These are phyloP conservation scores for Globisporangium spiculum DNA, from an alignment of 352 stramenopile genomes.

Conservation along the genomic window DNA sequence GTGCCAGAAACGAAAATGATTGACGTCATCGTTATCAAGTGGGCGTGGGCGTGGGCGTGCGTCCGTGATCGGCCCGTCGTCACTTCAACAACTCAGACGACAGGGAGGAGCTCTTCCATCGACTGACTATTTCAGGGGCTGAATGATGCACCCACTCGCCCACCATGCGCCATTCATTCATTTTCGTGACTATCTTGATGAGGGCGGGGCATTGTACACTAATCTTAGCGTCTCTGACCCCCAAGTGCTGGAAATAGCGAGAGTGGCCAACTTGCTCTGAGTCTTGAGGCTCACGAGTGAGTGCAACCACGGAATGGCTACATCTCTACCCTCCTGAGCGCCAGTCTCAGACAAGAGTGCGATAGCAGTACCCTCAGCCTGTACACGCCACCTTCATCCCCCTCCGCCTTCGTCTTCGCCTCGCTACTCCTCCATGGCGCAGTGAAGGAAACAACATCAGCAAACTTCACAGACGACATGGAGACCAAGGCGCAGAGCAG, in stretches of 20 bases:
- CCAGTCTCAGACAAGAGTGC: neutral
- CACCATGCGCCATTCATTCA: neutral
- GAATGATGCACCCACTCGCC: neutral
- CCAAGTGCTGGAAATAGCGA: neutral
- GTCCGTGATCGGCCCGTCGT: neutral
- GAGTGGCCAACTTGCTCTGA: neutral
- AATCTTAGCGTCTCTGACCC: neutral
- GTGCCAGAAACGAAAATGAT: neutral
- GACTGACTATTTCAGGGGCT: neutral
- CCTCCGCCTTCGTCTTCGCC: neutral
- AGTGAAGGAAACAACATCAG: neutral
- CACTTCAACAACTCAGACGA: neutral
- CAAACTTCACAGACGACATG: neutral
- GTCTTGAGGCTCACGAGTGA: neutral
- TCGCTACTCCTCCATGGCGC: neutral
- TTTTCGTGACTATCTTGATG: neutral
- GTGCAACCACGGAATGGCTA: neutral
- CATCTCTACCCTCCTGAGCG: neutral
- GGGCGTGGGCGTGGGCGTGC: neutral
- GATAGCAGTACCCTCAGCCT: neutral
- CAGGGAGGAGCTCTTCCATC: neutral
- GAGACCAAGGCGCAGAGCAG: constrained; percentile 2
- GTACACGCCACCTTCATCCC: neutral
- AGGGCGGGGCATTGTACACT: neutral
- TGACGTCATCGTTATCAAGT: neutral